These are phyloP conservation scores for Botrytis medusae DNA, from an alignment of 2,329 filamentous ascomycete species.

Conservation along the genomic window DNA sequence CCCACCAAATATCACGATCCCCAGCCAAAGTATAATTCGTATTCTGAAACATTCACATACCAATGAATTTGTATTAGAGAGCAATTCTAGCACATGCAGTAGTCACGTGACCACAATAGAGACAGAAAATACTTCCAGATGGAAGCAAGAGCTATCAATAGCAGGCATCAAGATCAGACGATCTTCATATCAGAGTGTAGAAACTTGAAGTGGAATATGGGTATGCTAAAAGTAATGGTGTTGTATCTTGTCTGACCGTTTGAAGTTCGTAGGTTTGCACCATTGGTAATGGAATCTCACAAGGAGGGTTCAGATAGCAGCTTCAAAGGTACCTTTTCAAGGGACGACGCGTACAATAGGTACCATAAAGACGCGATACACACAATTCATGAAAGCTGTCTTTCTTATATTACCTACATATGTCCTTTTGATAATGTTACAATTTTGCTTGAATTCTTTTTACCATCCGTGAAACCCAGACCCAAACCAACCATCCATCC, in stretches of 20 bases:
- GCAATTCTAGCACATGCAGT: neutral
- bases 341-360: neutral
- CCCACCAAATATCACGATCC: neutral
- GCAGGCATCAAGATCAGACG: neutral
- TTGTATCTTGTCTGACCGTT: neutral
- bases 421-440: constrained; percentile 7
- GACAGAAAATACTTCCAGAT: neutral
- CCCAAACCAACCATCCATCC: neutral
- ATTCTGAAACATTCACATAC: neutral
- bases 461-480: constrained; percentile 19
- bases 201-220: neutral
- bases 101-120: neutral
- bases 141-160: neutral
- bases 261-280: neutral
- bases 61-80: neutral
- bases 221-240: neutral
- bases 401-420: constrained; percentile 10
- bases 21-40: neutral
- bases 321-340: neutral
- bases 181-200: neutral
- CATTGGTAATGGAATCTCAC: neutral
- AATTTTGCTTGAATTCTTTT: constrained; percentile 19
- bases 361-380: neutral
- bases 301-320: neutral
- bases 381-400: constrained; percentile 3